Conservation (phyloP, 148 eudicot species). For the Chenopodium suecicum region DNA sequence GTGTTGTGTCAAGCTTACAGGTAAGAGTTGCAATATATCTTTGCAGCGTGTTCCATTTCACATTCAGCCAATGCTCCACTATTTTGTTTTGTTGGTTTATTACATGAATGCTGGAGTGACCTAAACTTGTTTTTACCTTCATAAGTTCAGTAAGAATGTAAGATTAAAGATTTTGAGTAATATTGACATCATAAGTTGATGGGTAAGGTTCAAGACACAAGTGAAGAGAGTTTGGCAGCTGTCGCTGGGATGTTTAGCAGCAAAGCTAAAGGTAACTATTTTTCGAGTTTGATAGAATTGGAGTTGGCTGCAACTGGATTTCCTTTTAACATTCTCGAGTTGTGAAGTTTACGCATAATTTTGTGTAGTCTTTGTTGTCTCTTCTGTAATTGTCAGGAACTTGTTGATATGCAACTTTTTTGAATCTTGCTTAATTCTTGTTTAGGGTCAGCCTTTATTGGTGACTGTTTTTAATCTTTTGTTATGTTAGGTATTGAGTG, state of each 20-base stretch:
- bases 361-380: not conserved
- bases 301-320: not conserved
- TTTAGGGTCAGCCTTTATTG: not conserved
- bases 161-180: not conserved
- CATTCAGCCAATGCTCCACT: not conserved
- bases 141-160: not conserved
- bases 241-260: constrained; percentile 99
- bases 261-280: constrained; percentile 83
- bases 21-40: constrained; percentile 36
- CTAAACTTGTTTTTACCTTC: not conserved
- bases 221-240: constrained; percentile 98
- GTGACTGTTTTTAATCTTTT: constrained; percentile 11
- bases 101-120: not conserved
- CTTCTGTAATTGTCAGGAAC: not conserved
- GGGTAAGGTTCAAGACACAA: constrained; percentile 80
- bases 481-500: constrained; percentile 78
- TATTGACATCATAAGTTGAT: constrained; percentile 24
- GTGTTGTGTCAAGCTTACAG: constrained; percentile 89
- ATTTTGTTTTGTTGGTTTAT: not conserved
- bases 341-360: not conserved
- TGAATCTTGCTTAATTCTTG: not conserved
- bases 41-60: not conserved
- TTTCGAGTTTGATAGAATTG: constrained; percentile 7
- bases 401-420: not conserved
- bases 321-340: not conserved